Conservation (phyloP, 345 rosid species). For the Toxicodendron radicans region DNA sequence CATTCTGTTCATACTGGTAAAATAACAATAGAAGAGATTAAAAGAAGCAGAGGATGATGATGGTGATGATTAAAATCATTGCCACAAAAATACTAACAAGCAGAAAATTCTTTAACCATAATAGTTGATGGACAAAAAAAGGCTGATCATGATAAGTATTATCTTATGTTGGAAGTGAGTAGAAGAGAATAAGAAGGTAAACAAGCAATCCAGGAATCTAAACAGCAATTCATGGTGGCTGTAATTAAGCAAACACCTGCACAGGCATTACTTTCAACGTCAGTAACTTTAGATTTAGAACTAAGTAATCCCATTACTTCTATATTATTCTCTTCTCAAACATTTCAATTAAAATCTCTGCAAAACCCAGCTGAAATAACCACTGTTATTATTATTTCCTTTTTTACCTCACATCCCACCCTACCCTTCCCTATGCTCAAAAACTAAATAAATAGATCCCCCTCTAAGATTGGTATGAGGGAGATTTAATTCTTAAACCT, state of each 20-base stretch:
- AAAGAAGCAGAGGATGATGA: background rate
- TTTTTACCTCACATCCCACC: too few species aligned
- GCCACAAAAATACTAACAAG: background rate
- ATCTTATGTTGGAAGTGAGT: background rate
- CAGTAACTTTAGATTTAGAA: background rate
- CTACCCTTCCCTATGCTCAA: too few species aligned
- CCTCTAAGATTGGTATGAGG: too few species aligned
- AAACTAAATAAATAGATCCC: too few species aligned
- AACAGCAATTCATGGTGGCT: background rate
- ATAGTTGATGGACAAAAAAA: constrained; percentile 8
- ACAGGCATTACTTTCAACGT: background rate
- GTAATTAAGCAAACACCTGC: background rate
- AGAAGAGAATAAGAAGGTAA: background rate
- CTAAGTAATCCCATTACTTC: background rate
- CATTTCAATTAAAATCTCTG: background rate
- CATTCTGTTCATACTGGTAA: constrained; percentile 78
- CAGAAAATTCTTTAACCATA: constrained; percentile 1
- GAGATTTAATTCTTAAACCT: too few species aligned
- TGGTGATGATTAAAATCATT: background rate
- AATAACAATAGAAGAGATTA: constrained; percentile 21
- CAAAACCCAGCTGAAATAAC: background rate
- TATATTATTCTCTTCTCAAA: background rate
- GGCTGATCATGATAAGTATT: background rate
- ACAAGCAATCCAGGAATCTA: background rate
- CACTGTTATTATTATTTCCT: too few species aligned